phyloP scores from a whole-genome alignment of 2,329 filamentous ascomycete species.

The Cladophialophora yegresii region DNA sequence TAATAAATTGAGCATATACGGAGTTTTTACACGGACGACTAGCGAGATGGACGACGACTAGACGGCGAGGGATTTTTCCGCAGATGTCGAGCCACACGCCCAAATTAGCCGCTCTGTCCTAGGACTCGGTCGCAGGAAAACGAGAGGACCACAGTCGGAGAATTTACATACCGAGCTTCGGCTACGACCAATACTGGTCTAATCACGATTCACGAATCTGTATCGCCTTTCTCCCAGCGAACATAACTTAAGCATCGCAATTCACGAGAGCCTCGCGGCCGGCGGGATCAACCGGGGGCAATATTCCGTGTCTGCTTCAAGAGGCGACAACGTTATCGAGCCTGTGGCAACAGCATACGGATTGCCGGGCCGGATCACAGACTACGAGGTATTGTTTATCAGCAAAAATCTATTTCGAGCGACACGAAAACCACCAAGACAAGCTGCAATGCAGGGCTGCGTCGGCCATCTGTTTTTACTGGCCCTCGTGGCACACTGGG shows the following conservation, averaged over 20 bases:
- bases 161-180: not conserved
- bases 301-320: not conserved
- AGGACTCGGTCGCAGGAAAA: not conserved
- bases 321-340: not conserved
- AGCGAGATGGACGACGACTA: not conserved
- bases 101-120: not conserved
- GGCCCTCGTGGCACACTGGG: too few species aligned
- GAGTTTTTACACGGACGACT: not conserved
- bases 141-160: not conserved
- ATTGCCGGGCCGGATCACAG: not conserved
- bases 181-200: not conserved
- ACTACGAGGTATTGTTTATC: constrained; percentile 1
- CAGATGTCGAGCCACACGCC: not conserved
- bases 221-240: not conserved
- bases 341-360: not conserved
- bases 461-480: constrained; percentile 4
- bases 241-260: not conserved
- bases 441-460: not conserved
- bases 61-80: not conserved
- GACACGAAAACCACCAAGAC: not conserved
- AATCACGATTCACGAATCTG: not conserved
- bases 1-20: not conserved
- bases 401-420: not conserved
- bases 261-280: not conserved
- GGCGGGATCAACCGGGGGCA: not conserved